Conservation (phyloP, 352 stramenopile genomes). For the Saprolegnia parasitica region DNA sequence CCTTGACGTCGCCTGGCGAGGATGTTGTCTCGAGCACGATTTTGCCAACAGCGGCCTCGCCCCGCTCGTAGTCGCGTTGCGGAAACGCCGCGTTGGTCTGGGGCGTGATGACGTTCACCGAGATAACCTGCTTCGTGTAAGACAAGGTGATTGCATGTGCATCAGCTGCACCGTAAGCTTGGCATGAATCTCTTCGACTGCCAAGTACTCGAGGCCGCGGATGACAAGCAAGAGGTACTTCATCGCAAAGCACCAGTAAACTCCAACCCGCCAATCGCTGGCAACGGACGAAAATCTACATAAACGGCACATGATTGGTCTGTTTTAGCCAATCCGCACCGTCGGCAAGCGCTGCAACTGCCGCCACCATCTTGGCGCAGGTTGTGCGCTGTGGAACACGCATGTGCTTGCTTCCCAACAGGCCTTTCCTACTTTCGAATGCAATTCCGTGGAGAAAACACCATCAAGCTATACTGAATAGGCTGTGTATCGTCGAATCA, state of each 20-base stretch:
- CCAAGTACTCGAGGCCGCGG: slow-evolving; percentile 66
- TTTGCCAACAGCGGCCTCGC: slow-evolving; percentile 59
- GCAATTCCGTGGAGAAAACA: neutral
- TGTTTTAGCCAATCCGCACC: no score
- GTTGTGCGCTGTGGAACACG: no score
- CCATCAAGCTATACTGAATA: neutral
- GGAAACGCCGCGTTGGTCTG: slow-evolving; percentile 46
- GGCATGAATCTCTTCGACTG: slow-evolving; percentile 56
- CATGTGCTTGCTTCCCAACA: no score
- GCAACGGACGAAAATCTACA: no score
- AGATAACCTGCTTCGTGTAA: slow-evolving; percentile 41
- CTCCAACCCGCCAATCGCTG: no score
- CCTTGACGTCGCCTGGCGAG: slow-evolving; percentile 42
- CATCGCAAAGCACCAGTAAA: neutral
- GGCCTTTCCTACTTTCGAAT: no score
- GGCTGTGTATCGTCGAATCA: no score
- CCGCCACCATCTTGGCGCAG: no score
- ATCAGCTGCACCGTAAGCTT: slow-evolving; percentile 46
- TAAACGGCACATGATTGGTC: no score
- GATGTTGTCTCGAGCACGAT: slow-evolving; percentile 61
- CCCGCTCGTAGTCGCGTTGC: slow-evolving; percentile 66
- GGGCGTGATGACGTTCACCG: slow-evolving; percentile 59
- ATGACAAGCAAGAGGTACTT: slow-evolving; percentile 77
- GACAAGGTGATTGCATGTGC: neutral
- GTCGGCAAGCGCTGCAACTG: no score